These are phyloP conservation scores for Rubus idaeus DNA, from an alignment of 306 rosid genomes.

Conservation along the genomic window DNA sequence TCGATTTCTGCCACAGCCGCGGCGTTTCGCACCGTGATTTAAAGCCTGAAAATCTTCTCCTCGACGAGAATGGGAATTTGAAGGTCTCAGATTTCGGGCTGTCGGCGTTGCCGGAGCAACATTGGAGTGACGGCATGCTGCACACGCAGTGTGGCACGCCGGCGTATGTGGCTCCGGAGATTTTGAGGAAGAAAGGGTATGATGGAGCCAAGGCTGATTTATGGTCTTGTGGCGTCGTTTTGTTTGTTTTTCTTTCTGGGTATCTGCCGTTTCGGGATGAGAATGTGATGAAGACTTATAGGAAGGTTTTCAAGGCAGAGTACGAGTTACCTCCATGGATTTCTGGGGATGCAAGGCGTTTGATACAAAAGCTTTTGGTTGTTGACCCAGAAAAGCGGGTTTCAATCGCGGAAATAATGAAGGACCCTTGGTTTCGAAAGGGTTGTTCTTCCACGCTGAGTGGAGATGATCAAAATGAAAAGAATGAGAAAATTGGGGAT, in stretches of 20 bases:
- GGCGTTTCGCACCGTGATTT: slow-evolving; percentile 78
- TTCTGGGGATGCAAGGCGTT: slow-evolving; percentile 43
- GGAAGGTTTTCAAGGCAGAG: slow-evolving; percentile 61
- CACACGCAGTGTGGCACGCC: slow-evolving; percentile 85
- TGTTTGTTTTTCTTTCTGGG: slow-evolving; percentile 65
- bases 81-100: slow-evolving; percentile 84
- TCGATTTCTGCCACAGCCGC: slow-evolving; percentile 84
- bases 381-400: slow-evolving; percentile 60
- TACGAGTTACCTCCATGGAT: slow-evolving; percentile 66
- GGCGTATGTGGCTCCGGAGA: slow-evolving; percentile 85
- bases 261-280: slow-evolving; percentile 69
- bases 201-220: slow-evolving; percentile 78
- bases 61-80: slow-evolving; percentile 61
- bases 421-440: slow-evolving; percentile 58
- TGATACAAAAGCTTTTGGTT: slow-evolving; percentile 58
- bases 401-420: slow-evolving; percentile 50
- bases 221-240: slow-evolving; percentile 81
- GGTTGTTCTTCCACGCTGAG: slow-evolving; percentile 53
- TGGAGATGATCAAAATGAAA: slow-evolving; percentile 25
- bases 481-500: slow-evolving; percentile 21
- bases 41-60: slow-evolving; percentile 75
- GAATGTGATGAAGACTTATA: slow-evolving; percentile 56
- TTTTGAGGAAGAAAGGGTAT: slow-evolving; percentile 69
- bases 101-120: slow-evolving; percentile 72
- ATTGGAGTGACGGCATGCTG: slow-evolving; percentile 66